Evolutionary conservation across 1,139 yeast species (phyloP).

Genomic region (Blastobotrys apis): DNA sequence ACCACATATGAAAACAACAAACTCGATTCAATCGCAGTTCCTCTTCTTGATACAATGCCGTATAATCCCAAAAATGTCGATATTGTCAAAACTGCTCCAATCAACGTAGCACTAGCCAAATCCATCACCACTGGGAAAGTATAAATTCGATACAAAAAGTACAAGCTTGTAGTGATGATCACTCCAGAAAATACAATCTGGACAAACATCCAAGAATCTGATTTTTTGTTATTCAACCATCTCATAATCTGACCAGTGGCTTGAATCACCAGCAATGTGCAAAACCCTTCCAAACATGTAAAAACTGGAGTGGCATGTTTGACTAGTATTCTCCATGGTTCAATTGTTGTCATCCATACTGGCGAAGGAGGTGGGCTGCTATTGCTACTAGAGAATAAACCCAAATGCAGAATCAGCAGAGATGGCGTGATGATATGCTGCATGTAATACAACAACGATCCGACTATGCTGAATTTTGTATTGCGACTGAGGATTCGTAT

Average conservation of each 20-base stretch:
- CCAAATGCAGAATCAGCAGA: slow-evolving; percentile 65
- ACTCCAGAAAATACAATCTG: slow-evolving; percentile 72
- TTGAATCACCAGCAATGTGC: slow-evolving; percentile 83
- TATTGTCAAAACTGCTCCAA: slow-evolving; percentile 79
- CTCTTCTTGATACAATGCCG: slow-evolving; percentile 79
- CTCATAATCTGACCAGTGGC: slow-evolving; percentile 80
- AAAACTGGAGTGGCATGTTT: slow-evolving; percentile 83
- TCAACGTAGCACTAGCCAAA: slow-evolving; percentile 68
- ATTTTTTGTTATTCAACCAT: slow-evolving; percentile 63
- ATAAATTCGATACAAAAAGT: slow-evolving; percentile 78
- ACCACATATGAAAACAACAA: slow-evolving; percentile 85
- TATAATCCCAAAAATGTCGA: slow-evolving; percentile 71
- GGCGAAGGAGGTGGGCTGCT: slow-evolving; percentile 20
- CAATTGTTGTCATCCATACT: slow-evolving; percentile 39
- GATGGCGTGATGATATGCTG: slow-evolving; percentile 86
- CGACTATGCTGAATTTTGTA: slow-evolving; percentile 46
- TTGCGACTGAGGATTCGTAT: slow-evolving; percentile 53
- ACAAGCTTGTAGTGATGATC: slow-evolving; percentile 68
- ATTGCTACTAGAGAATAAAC: slow-evolving; percentile 43
- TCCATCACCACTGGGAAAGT: slow-evolving; percentile 64
- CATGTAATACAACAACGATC: slow-evolving; percentile 61
- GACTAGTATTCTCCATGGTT: slow-evolving; percentile 66
- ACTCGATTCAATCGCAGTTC: slow-evolving; percentile 86
- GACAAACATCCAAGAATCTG: slow-evolving; percentile 77
- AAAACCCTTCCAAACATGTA: slow-evolving; percentile 87